Evolutionary conservation across 2,329 filamentous ascomycete species (phyloP), one percentile per base, ranked within the genome.

Genomic region (Colletotrichum higginsianum): DNA sequence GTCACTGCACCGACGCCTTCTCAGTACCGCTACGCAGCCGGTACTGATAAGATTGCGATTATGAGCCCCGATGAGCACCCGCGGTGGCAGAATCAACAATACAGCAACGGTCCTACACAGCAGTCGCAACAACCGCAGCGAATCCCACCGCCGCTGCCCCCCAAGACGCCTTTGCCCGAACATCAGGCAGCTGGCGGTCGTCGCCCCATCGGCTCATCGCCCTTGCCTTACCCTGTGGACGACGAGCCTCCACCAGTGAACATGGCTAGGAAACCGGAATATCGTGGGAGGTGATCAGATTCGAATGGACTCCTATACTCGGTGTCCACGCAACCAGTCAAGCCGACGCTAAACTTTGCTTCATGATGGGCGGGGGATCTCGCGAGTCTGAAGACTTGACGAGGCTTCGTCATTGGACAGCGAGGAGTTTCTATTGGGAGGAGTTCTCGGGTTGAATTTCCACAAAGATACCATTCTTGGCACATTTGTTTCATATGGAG

Each of bases 221-320:
- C 84, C 11, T 87, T 94, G 44, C 95, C 95, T 0, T 98, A 98
- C 80, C 96, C 96, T 0, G 83, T 94, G 58, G 91, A 91, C 56
- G 89, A 91, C 55, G 93, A 97, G 38, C 95, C 96, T 21, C 96
- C 96, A 3, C 86, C 89, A 8, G 94, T 97, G 9, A 97, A 97
- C 77, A 93, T 94, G 88, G 91, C 93, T 55, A 90, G 92, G 75
- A 98, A 98, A 81, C 96, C 96, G 1, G 92, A 93, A 60, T 94
- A 92, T 76, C 86, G 85, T 67, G 84, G 86, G 53, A 83, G 87
- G 73, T 88, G 75, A 84, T 40, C 2, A 23, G 38, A 50, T 13
- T 55, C 8, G 21, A 35, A 16, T 16, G 30, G 11, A 23, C 15
- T 55, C 42, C 4, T 16, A 57, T 38, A 56, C 56, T 38, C 46